Evolutionary conservation across 169 alveolate genomes (phyloP).

Genomic region (Plasmodium adleri): DNA sequence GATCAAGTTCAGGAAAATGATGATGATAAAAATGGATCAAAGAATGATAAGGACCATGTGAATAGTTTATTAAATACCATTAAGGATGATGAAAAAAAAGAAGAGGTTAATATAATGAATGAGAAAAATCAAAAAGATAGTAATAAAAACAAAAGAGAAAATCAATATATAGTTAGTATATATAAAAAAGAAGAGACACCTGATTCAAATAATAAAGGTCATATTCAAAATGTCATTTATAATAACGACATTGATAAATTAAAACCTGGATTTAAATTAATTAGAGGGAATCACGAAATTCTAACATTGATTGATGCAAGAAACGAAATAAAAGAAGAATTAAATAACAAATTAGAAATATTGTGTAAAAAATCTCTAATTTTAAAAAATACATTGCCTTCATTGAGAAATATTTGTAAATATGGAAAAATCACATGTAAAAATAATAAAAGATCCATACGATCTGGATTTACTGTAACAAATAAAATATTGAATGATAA

Average conservation of each 20-base stretch:
- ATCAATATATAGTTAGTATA: conserved; percentile 9
- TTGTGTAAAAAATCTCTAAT: conserved; percentile 41
- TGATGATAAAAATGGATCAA: too few species aligned
- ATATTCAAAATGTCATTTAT: background rate
- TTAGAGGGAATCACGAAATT: conserved; percentile 65
- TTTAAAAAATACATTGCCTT: conserved; percentile 52
- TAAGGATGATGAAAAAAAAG: background rate
- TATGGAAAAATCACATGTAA: conserved; percentile 69
- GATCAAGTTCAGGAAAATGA: too few species aligned
- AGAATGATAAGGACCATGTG: too few species aligned
- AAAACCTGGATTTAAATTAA: conserved; percentile 70
- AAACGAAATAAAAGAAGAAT: conserved; percentile 57
- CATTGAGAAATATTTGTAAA: conserved; percentile 45
- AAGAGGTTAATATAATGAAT: background rate
- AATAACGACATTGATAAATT: conserved; percentile 7
- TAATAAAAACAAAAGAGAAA: background rate
- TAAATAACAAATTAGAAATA: conserved; percentile 40
- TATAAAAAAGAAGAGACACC: background rate
- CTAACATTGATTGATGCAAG: conserved; percentile 60
- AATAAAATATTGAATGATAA: conserved; percentile 24
- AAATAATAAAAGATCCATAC: conserved; percentile 58
- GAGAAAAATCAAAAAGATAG: background rate
- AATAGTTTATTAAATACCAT: too few species aligned
- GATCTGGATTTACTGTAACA: conserved; percentile 58
- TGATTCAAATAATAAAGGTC: background rate